phyloP scores from a whole-genome alignment of 257 asterid species.

The Penstemon newberryi region DNA sequence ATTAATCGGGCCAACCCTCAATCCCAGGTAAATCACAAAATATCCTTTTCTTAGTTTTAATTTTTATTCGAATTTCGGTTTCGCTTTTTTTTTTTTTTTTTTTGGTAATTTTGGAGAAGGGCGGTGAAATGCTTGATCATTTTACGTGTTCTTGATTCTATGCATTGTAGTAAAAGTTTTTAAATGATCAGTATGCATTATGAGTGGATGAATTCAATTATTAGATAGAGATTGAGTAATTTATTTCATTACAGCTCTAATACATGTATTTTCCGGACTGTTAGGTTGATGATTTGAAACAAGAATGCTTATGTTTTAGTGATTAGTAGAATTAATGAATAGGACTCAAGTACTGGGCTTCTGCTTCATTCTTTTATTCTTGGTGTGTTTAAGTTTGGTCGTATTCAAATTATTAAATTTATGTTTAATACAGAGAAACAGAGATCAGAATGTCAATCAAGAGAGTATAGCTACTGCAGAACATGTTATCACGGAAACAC shows the following conservation, averaged over 20 bases:
- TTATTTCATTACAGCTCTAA: not conserved
- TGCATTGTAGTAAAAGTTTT: slow-evolving; percentile 17
- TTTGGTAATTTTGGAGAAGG: not conserved
- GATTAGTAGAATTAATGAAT: not conserved
- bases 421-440: slow-evolving; percentile 51
- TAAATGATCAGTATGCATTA: slow-evolving; percentile 19
- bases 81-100: not conserved
- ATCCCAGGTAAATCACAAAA: slow-evolving; percentile 42
- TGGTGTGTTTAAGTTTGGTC: slow-evolving; percentile 13
- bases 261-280: not conserved
- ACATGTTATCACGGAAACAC: slow-evolving; percentile 43
- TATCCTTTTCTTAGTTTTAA: slow-evolving; percentile 24
- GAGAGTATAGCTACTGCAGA: slow-evolving; percentile 38
- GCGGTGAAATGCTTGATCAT: slow-evolving; percentile 10
- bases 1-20: slow-evolving; percentile 51
- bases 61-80: slow-evolving; percentile 25
- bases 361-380: slow-evolving; percentile 10
- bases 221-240: slow-evolving; percentile 15
- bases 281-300: not conserved
- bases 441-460: slow-evolving; percentile 45
- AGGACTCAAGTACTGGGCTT: not conserved
- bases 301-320: not conserved
- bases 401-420: slow-evolving; percentile 19
- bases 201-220: slow-evolving; percentile 1
- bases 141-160: slow-evolving; percentile 1